phyloP scores from a whole-genome alignment of 768 basidiomycete genomes.

The Mycena galericulata region DNA sequence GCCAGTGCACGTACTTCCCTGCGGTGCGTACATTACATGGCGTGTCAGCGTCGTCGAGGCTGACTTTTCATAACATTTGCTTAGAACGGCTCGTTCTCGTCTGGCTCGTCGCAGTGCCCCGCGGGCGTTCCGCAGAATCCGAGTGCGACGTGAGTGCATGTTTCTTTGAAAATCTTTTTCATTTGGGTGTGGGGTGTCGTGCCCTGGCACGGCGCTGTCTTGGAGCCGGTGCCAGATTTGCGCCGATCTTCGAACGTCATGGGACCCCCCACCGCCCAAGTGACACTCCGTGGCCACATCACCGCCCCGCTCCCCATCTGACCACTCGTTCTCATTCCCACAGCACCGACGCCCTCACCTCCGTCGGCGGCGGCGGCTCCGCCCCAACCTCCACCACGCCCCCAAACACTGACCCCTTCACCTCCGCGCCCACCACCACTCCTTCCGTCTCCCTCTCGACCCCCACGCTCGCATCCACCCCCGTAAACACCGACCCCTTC shows the following conservation, averaged over 20 bases:
- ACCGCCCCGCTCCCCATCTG: background rate
- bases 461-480: background rate
- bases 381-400: background rate
- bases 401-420: background rate
- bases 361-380: background rate
- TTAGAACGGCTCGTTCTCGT: conserved; percentile 31
- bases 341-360: conserved; percentile 12
- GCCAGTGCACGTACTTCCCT: background rate
- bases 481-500: too few species aligned
- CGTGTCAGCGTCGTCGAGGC: background rate
- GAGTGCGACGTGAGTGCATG: conserved; percentile 17
- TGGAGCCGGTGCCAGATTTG: background rate
- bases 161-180: background rate
- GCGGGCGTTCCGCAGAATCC: conserved; percentile 12
- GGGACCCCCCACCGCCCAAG: background rate
- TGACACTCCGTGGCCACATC: background rate
- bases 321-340: background rate
- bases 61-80: background rate
- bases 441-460: background rate
- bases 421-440: too few species aligned
- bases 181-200: background rate
- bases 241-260: background rate
- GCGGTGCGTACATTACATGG: conserved; percentile 9
- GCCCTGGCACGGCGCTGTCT: background rate
- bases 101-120: conserved; percentile 12